Conservation (phyloP, 225 moss, liverwort and hornwort genomes). For the Ulota crispa region DNA sequence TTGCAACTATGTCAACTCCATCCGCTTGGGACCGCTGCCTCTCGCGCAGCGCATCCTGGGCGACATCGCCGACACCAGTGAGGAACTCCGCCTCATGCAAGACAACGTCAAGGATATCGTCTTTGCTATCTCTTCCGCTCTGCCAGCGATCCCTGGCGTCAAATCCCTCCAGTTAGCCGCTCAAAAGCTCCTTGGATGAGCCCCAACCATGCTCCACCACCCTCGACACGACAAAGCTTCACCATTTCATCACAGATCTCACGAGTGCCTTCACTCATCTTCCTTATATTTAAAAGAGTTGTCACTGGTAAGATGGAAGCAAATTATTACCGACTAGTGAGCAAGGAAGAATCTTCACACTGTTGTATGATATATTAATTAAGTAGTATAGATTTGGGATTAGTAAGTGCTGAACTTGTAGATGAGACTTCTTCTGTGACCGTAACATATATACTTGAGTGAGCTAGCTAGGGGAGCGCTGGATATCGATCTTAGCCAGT, state of each 20-base stretch:
- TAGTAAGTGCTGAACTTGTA: not conserved
- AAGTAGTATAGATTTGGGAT: not conserved
- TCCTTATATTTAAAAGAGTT: not conserved
- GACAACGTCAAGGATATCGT: constrained; percentile 40
- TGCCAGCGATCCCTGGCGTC: constrained; percentile 35
- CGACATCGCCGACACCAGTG: constrained; percentile 2
- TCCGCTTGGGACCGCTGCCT: constrained; percentile 48
- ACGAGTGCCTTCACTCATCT: not conserved
- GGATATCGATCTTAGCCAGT: not conserved
- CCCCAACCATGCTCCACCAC: not conserved
- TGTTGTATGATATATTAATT: not conserved
- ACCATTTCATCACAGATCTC: not conserved
- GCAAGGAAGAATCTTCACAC: not conserved
- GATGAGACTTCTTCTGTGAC: not conserved
- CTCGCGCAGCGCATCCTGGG: constrained; percentile 28
- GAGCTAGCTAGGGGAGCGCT: not conserved
- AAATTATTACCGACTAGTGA: not conserved
- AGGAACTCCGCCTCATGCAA: constrained; percentile 33
- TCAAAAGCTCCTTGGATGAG: not conserved
- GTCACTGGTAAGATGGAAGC: not conserved
- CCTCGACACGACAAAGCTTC: not conserved
- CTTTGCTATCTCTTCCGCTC: not conserved
- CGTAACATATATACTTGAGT: not conserved
- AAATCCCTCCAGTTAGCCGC: constrained; percentile 6
- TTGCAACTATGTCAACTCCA: constrained; percentile 45